A percentile compares a stretch with the other conserved stretches of the same genome.
phyloP scores from a whole-genome alignment of 108 stramenopile species.

The Nitzschia sp. region DNA sequence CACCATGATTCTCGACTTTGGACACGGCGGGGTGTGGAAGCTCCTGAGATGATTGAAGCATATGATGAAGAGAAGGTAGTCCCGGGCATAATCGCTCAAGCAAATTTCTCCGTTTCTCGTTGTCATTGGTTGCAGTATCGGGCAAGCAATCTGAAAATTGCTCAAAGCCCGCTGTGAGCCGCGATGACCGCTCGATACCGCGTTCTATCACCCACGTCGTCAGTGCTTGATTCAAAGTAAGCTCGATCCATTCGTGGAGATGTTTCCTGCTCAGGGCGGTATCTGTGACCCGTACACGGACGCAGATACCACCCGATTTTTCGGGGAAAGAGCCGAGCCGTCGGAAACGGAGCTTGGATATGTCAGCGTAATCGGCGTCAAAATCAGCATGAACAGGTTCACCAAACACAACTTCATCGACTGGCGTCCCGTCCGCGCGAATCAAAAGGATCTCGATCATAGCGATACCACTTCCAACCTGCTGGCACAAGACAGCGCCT shows the following conservation, averaged over 20 bases:
- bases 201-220: conserved; percentile 64
- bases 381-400: conserved; percentile 3
- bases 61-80: conserved; percentile 43
- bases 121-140: background rate
- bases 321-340: conserved; percentile 13
- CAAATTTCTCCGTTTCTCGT: conserved; percentile 8
- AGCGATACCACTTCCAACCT: conserved; percentile 70
- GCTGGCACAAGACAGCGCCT: conserved; percentile 54
- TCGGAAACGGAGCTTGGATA: conserved; percentile 17
- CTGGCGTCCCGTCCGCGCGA: conserved; percentile 22
- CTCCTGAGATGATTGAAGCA: conserved; percentile 41
- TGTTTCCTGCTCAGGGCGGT: conserved; percentile 63
- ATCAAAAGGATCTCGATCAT: conserved; percentile 57
- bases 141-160: background rate
- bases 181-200: conserved; percentile 38
- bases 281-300: conserved; percentile 55
- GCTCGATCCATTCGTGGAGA: conserved; percentile 61
- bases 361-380: background rate
- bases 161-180: background rate
- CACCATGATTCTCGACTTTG: conserved; percentile 28
- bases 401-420: conserved; percentile 23
- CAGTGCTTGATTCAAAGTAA: conserved; percentile 74
- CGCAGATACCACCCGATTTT: conserved; percentile 11
- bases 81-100: conserved; percentile 54
- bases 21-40: conserved; percentile 72